These are phyloP conservation scores for Pichia heedii DNA, from an alignment of 805 yeast genomes.

Conservation along the genomic window DNA sequence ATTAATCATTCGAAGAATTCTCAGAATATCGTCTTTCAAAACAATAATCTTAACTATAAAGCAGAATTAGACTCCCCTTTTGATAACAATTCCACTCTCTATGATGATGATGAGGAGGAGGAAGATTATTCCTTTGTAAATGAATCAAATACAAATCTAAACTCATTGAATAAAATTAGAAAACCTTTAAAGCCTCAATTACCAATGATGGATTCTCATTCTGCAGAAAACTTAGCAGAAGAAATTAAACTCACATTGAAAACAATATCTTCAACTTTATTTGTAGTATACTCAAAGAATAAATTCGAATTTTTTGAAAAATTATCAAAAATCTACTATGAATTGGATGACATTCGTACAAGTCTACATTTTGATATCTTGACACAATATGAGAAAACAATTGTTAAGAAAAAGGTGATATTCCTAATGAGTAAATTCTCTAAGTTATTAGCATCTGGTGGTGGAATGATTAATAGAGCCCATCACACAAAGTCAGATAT, in stretches of 20 bases:
- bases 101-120: slow-evolving; percentile 9
- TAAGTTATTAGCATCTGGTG: slow-evolving; percentile 43
- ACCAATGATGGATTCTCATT: slow-evolving; percentile 38
- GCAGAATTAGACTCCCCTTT: slow-evolving; percentile 1
- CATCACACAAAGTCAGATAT: slow-evolving; percentile 19
- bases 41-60: too few species aligned
- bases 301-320: slow-evolving; percentile 56
- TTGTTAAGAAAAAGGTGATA: slow-evolving; percentile 43
- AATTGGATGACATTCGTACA: slow-evolving; percentile 50
- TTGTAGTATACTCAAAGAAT: slow-evolving; percentile 61
- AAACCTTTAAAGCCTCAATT: slow-evolving; percentile 37
- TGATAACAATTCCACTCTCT: slow-evolving; percentile 4
- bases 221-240: slow-evolving; percentile 36
- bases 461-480: slow-evolving; percentile 28
- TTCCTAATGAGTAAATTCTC: slow-evolving; percentile 48
- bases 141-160: background rate
- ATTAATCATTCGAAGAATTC: slow-evolving; percentile 1
- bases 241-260: slow-evolving; percentile 53
- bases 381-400: slow-evolving; percentile 42
- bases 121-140: slow-evolving; percentile 26
- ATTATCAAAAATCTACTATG: slow-evolving; percentile 42
- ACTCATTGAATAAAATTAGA: background rate
- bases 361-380: slow-evolving; percentile 41
- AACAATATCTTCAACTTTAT: slow-evolving; percentile 54
- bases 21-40: background rate